A percentile compares a stretch with the other conserved stretches of the same genome.
Conservation (phyloP, 768 basidiomycete species). For the Paxillus involutus region DNA sequence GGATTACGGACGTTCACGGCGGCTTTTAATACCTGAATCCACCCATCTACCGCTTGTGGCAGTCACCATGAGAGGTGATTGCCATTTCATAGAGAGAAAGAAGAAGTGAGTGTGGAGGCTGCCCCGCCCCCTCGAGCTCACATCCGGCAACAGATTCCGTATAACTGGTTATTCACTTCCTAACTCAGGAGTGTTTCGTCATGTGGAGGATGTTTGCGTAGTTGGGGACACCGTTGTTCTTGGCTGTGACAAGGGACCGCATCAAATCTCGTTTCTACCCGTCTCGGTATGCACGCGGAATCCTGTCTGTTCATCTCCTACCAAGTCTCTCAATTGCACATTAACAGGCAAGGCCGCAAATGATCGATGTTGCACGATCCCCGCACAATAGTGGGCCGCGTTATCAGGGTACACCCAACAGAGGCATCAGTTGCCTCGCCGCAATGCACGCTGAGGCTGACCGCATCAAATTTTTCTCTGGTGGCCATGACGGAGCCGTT, state of each 20-base stretch:
- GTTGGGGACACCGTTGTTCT: conserved; percentile 41
- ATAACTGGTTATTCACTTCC: conserved; percentile 39
- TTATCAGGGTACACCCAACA: conserved; percentile 21
- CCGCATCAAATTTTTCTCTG: conserved; percentile 44
- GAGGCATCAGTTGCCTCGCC: conserved; percentile 45
- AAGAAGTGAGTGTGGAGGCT: conserved; percentile 25
- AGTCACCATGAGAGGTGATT: conserved; percentile 46
- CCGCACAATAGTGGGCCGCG: conserved; percentile 32
- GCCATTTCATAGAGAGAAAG: conserved; percentile 41
- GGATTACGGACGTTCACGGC: conserved; percentile 30
- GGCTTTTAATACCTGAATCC: conserved; percentile 29
- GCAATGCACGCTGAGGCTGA: conserved; percentile 30
- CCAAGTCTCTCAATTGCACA: conserved; percentile 19
- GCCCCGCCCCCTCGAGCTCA: conserved; percentile 7
- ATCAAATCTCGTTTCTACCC: conserved; percentile 42
- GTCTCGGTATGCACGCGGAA: conserved; percentile 31
- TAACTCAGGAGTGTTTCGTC: conserved; percentile 33
- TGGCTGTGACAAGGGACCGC: conserved; percentile 41
- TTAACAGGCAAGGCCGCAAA: conserved; percentile 30
- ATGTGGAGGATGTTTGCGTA: conserved; percentile 48
- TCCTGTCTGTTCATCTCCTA: conserved; percentile 26
- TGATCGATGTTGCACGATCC: conserved; percentile 30
- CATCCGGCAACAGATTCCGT: conserved; percentile 30
- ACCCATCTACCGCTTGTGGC: conserved; percentile 37
- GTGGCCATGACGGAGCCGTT: conserved; percentile 46